A percentile compares a stretch with the other conserved stretches of the same genome.
These are phyloP conservation scores for Aspergillus fumigatus DNA, from an alignment of 2,329 filamentous ascomycete genomes.

Conservation along the genomic window DNA sequence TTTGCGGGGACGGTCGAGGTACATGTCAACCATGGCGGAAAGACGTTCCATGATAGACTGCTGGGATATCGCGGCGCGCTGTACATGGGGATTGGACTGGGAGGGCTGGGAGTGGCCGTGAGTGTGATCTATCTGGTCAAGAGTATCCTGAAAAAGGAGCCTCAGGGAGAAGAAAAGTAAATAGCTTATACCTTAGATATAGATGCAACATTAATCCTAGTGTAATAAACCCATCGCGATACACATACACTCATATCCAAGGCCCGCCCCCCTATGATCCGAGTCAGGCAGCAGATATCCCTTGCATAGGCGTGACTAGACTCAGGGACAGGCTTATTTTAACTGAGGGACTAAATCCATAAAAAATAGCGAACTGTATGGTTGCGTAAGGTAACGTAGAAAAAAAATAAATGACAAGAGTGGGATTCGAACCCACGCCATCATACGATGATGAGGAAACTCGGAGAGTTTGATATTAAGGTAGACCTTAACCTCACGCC, in stretches of 20 bases:
- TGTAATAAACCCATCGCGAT: too few species aligned
- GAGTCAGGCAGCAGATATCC: not conserved
- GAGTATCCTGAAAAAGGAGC: not conserved
- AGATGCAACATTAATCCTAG: not conserved
- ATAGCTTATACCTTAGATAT: not conserved
- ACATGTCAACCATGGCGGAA: constrained; percentile 8
- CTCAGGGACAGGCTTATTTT: too few species aligned
- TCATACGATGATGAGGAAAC: not conserved
- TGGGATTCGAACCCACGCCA: not conserved
- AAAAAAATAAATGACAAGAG: not conserved
- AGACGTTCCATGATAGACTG: constrained; percentile 1
- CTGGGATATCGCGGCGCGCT: constrained; percentile 9
- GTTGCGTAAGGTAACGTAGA: too few species aligned
- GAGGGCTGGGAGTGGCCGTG: not conserved
- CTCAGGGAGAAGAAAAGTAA: not conserved
- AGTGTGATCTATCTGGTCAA: not conserved
- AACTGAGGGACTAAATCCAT: too few species aligned
- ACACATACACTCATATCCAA: constrained; percentile 1
- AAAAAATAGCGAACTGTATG: too few species aligned
- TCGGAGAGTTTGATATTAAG: not conserved
- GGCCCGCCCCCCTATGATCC: not conserved
- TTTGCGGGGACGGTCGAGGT: constrained; percentile 13
- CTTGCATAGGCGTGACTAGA: too few species aligned
- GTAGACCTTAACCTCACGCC: constrained; percentile 30
- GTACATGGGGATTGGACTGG: constrained; percentile 8